These are phyloP conservation scores for Fusarium oxysporum DNA, from an alignment of 2,329 filamentous ascomycete species.

Conservation along the genomic window DNA sequence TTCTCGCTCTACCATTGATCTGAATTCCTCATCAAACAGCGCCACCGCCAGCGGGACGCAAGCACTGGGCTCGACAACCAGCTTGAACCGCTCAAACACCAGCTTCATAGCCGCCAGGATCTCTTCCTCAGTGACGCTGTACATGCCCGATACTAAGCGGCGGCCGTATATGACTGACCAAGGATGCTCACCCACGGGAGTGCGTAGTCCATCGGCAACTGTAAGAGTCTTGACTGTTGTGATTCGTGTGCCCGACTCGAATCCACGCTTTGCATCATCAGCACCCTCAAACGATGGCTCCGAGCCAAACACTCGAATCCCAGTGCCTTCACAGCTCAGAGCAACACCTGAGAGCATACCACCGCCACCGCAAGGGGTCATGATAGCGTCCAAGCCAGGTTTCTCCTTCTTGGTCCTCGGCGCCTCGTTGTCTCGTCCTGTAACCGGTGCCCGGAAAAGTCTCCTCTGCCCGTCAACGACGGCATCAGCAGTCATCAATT, in stretches of 20 bases:
- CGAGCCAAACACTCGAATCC: conserved; percentile 83
- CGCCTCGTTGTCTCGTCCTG: conserved; percentile 34
- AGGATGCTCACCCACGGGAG: conserved; percentile 80
- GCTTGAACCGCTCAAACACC: conserved; percentile 88
- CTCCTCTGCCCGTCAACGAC: conserved; percentile 31
- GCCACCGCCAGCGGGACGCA: conserved; percentile 86
- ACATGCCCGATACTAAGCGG: conserved; percentile 76
- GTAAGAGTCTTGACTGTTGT: conserved; percentile 79
- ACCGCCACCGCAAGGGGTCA: conserved; percentile 88
- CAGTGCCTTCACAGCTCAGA: conserved; percentile 77
- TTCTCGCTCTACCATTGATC: conserved; percentile 75
- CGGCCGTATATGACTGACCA: conserved; percentile 82
- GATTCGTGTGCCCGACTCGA: conserved; percentile 73
- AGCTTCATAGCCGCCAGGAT: conserved; percentile 81
- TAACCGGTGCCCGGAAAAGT: conserved; percentile 30
- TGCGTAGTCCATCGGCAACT: conserved; percentile 89
- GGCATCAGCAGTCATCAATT: conserved; percentile 57
- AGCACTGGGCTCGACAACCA: conserved; percentile 89
- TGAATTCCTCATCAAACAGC: conserved; percentile 87
- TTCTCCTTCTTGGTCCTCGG: conserved; percentile 35
- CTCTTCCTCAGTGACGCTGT: conserved; percentile 82
- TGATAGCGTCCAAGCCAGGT: conserved; percentile 72
- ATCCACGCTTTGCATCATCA: conserved; percentile 82
- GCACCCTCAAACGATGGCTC: conserved; percentile 87
- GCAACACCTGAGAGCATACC: conserved; percentile 89